These are phyloP conservation scores for Diddensiella santjacobensis DNA, from an alignment of 805 yeast species.

Conservation along the genomic window DNA sequence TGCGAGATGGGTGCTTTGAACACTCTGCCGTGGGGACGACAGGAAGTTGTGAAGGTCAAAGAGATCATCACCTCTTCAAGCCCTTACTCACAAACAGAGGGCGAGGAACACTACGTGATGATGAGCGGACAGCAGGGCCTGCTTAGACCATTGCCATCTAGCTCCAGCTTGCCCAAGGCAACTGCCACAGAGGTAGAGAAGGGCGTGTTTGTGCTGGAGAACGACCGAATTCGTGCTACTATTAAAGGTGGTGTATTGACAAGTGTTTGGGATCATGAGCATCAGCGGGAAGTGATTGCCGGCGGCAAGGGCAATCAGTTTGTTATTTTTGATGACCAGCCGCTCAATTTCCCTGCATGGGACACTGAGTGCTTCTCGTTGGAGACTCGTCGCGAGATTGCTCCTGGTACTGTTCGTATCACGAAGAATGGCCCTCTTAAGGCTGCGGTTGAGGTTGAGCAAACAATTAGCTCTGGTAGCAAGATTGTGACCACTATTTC, in stretches of 20 bases:
- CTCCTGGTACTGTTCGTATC: constrained; percentile 38
- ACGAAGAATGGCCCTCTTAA: constrained; percentile 53
- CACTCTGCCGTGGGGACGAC: constrained; percentile 64
- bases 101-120: constrained; percentile 3
- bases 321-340: constrained; percentile 83
- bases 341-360: constrained; percentile 93
- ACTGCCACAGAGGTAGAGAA: constrained; percentile 41
- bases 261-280: constrained; percentile 58
- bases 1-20: constrained; percentile 36
- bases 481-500: constrained; percentile 66
- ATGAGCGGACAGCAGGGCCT: constrained; percentile 8
- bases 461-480: constrained; percentile 55
- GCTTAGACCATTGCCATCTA: constrained; percentile 8
- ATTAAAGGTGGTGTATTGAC: constrained; percentile 61
- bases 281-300: constrained; percentile 65
- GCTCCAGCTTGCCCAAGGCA: constrained; percentile 32
- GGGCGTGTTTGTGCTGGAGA: constrained; percentile 49
- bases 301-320: constrained; percentile 71
- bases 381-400: constrained; percentile 58
- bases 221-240: constrained; percentile 56
- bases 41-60: constrained; percentile 40
- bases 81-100: neutral
- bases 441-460: constrained; percentile 59
- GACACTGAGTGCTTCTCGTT: constrained; percentile 90
- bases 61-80: neutral